phyloP scores from a whole-genome alignment of 2,329 filamentous ascomycete species.

The Stagonosporopsis vannaccii region DNA sequence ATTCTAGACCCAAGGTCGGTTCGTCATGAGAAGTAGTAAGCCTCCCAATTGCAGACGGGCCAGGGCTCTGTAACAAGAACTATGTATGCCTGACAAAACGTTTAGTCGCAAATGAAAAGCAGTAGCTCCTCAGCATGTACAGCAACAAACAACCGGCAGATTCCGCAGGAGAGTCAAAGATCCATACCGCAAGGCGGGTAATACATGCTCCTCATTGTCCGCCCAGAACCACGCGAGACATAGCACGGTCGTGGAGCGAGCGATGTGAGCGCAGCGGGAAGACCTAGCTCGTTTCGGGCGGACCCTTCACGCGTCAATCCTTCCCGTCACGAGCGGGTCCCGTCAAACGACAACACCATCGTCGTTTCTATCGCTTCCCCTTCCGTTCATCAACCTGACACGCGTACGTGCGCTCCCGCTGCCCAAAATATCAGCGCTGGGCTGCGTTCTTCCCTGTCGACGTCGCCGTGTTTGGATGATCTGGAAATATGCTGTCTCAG shows the following conservation, averaged over 20 bases:
- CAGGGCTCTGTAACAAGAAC: not conserved
- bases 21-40: not conserved
- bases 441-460: conserved; percentile 11
- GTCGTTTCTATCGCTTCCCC: conserved; percentile 11
- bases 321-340: conserved; percentile 3
- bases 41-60: not conserved
- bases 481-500: conserved; percentile 20
- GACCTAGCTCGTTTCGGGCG: conserved; percentile 13
- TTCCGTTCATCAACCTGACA: conserved; percentile 14
- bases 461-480: conserved; percentile 8
- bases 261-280: not conserved
- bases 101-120: not conserved
- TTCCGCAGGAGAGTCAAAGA: not conserved
- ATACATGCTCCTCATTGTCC: not conserved
- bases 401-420: conserved; percentile 1
- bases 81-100: not conserved
- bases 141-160: not conserved
- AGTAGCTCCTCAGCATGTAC: not conserved
- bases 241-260: not conserved
- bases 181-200: not conserved
- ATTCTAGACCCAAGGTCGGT: not conserved
- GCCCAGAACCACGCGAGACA: conserved; percentile 1
- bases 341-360: conserved; percentile 13
- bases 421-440: conserved; percentile 1
- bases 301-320: conserved; percentile 8